A percentile compares a stretch with the other conserved stretches of the same genome.
phyloP scores from a whole-genome alignment of 768 basidiomycete genomes.

The Amanita muscaria region DNA sequence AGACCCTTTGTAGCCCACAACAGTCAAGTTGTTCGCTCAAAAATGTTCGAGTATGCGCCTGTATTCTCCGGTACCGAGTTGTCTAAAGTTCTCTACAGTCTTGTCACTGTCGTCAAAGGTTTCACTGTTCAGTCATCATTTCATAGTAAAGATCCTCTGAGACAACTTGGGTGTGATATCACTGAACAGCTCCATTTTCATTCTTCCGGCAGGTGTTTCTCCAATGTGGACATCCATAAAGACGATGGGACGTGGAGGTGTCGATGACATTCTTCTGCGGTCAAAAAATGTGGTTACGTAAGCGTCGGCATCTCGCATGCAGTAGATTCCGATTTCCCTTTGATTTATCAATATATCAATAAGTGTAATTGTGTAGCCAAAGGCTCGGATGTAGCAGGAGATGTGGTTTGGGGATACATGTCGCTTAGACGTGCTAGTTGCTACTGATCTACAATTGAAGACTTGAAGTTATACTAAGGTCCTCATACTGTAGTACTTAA shows the following conservation, averaged over 20 bases:
- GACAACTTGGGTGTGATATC: constrained; percentile 91
- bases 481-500: too few species aligned
- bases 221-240: constrained; percentile 98
- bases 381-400: too few species aligned
- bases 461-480: too few species aligned
- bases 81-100: constrained; percentile 96
- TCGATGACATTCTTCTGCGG: constrained; percentile 6
- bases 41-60: constrained; percentile 37
- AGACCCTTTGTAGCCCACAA: constrained; percentile 87
- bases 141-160: background rate
- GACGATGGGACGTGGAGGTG: constrained; percentile 69
- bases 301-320: too few species aligned
- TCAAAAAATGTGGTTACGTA: too few species aligned
- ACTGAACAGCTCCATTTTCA: constrained; percentile 97
- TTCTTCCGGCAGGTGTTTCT: constrained; percentile 87
- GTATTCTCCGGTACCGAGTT: constrained; percentile 95
- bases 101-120: constrained; percentile 34
- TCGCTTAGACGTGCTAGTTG: too few species aligned
- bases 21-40: constrained; percentile 65
- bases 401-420: too few species aligned
- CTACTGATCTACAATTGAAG: too few species aligned
- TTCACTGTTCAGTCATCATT: constrained; percentile 4
- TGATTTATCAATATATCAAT: too few species aligned
- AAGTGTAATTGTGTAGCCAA: too few species aligned
- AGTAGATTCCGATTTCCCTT: too few species aligned